Percentiles rank a stretch among this genome's conserved stretches.
Conservation (phyloP, 495 filamentous ascomycete genomes). For the Xylaria nigripes region DNA sequence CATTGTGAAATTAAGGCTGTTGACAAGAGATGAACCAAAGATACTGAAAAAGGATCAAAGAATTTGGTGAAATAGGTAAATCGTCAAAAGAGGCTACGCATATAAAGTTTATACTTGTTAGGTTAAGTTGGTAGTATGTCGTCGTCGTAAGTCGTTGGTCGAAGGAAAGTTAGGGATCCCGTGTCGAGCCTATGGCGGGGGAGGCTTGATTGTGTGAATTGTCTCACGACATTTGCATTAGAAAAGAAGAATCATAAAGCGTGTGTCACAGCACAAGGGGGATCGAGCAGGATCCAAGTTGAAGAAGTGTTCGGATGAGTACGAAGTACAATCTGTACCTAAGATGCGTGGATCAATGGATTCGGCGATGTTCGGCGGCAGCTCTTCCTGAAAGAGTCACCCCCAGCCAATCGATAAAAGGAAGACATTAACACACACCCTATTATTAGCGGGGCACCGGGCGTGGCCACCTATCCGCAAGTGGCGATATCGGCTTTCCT, state of each 20-base stretch:
- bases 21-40: not conserved
- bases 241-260: not conserved
- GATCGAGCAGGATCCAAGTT: too few species aligned
- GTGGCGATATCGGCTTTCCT: conserved; percentile 6
- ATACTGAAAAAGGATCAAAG: too few species aligned
- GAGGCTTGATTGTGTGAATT: not conserved
- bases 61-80: too few species aligned
- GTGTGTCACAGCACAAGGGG: not conserved
- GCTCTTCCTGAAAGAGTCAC: not conserved
- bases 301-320: too few species aligned
- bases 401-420: not conserved
- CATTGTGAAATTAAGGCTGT: conserved; percentile 24
- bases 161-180: not conserved
- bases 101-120: not conserved
- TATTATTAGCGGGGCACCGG: not conserved
- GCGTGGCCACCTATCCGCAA: not conserved
- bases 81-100: not conserved
- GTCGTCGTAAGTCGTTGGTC: not conserved
- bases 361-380: conserved; percentile 6
- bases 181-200: not conserved
- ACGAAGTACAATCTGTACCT: too few species aligned
- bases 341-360: not conserved
- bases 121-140: not conserved
- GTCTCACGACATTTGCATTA: not conserved
- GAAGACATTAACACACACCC: too few species aligned